Evolutionary conservation across 1,139 yeast genomes (phyloP), one percentile per base, ranked within the genome.

Genomic region (Barnettozyma hawaiiensis): DNA sequence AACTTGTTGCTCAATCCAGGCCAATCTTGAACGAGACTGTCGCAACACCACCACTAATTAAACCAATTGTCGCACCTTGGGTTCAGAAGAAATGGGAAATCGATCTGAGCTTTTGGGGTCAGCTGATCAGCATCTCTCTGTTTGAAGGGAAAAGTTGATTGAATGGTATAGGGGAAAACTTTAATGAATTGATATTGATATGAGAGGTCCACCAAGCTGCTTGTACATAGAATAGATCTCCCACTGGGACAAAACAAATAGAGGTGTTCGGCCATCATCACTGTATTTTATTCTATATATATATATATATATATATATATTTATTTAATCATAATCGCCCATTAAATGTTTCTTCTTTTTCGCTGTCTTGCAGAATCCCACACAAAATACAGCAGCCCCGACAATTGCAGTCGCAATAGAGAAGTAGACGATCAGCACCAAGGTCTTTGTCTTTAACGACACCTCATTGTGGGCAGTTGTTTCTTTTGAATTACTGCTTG

Each of bases 351-450:
- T 35, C 32, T 27, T 24, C 12, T 14, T 8, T 14, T 7, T 35
- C 32, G 18, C 12, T 7, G 22, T 22, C 23, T 41, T 41, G 15
- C 37, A 31, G 6, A 12, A 12, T n/a, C 28, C 36, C 7, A 44
- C 6, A 23, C 18, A 35, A 12, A 23, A 23, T 2, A 45, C 43
- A 15, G 28, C 33, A 7, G 36, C 7, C 7, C 39, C 36, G 5
- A 40, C 35, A 18, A 41, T 7, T 2, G 41, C 28, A 4, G 37
- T 21, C 41, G 39, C 36, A 2, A 44, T 31, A 2, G 35, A 18
- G 23, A 44, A 44, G 28, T 46, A 46, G 7, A 34, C 21, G 3
- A 31, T 12, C 12, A 43, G 31, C 9, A 43, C 46, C 4, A 34
- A 10, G 1, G 32, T 34, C 29, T 43, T 21, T 8, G 37, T 35